phyloP scores from a whole-genome alignment of 2,329 filamentous ascomycete species.

The Periconia sp. region DNA sequence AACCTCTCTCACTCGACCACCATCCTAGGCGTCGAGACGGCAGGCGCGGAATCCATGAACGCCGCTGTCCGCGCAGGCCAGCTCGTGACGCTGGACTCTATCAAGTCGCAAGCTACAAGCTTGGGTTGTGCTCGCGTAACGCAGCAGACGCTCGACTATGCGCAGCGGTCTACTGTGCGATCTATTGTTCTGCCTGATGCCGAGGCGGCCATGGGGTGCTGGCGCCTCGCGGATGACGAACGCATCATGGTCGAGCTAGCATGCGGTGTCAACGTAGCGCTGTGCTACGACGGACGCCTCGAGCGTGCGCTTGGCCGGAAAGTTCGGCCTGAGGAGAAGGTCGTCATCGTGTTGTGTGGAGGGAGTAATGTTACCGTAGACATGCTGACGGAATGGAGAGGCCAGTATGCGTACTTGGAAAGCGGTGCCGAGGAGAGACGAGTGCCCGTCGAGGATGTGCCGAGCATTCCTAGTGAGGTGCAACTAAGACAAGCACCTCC shows the following conservation, averaged over 20 bases:
- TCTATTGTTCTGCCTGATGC: slow-evolving; percentile 73
- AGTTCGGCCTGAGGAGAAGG: slow-evolving; percentile 69
- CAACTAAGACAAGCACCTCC: too few relatives aligned
- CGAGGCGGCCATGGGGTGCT: slow-evolving; percentile 79
- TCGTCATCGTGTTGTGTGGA: slow-evolving; percentile 87
- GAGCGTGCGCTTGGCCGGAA: slow-evolving; percentile 65
- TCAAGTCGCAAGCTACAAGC: slow-evolving; percentile 77
- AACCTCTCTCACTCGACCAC: slow-evolving; percentile 36
- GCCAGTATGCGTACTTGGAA: slow-evolving; percentile 41
- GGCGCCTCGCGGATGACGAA: slow-evolving; percentile 81
- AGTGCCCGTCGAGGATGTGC: slow-evolving; percentile 3
- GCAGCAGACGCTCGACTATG: slow-evolving; percentile 70
- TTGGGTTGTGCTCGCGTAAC: slow-evolving; percentile 78
- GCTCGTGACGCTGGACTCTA: slow-evolving; percentile 69
- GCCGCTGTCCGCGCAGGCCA: slow-evolving; percentile 63
- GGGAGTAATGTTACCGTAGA: slow-evolving; percentile 59
- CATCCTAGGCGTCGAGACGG: slow-evolving; percentile 77
- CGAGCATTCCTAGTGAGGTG: slow-evolving; percentile 8
- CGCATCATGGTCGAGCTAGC: slow-evolving; percentile 81
- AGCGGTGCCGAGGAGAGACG: slow-evolving; percentile 3
- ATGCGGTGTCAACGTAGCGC: slow-evolving; percentile 80
- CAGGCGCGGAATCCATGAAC: slow-evolving; percentile 73
- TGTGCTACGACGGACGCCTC: slow-evolving; percentile 69
- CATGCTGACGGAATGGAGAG: slow-evolving; percentile 57
- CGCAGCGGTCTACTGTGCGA: slow-evolving; percentile 59